Conservation (phyloP, 306 rosid genomes). For the Fragaria ananassa region DNA sequence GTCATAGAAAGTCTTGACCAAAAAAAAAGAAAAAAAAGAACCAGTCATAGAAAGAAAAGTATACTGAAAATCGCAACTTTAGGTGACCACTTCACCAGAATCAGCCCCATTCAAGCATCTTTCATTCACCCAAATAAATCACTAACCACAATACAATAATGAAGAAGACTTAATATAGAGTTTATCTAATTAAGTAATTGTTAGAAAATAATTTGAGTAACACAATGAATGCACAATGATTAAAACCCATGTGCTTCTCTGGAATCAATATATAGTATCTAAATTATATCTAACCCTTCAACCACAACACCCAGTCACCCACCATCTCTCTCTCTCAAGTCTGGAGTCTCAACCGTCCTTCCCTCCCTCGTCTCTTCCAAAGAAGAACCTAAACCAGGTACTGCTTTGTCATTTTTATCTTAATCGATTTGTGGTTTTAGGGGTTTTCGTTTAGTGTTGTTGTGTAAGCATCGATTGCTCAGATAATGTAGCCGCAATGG, state of each 20-base stretch:
- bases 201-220: neutral
- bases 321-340: neutral
- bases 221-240: neutral
- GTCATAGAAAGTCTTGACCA: neutral
- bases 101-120: neutral
- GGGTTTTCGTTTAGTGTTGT: neutral
- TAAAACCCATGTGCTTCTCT: conserved; percentile 14
- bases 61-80: neutral
- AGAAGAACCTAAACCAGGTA: conserved; percentile 47
- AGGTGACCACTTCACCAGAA: conserved; percentile 2
- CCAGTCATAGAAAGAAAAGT: neutral
- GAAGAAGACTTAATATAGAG: neutral
- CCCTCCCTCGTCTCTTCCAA: neutral
- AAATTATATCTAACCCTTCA: neutral
- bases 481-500: conserved; percentile 9
- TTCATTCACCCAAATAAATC: neutral
- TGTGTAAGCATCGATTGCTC: neutral
- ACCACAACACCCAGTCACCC: neutral
- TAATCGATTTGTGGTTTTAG: neutral
- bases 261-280: neutral
- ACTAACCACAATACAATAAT: neutral
- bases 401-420: neutral
- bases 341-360: too few relatives aligned
- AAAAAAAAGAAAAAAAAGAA: neutral
- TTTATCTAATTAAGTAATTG: neutral